Base-by-base conservation (phyloP, 371 early-diverging fungal genomes). In the Capniomyces stellatus region DNA sequence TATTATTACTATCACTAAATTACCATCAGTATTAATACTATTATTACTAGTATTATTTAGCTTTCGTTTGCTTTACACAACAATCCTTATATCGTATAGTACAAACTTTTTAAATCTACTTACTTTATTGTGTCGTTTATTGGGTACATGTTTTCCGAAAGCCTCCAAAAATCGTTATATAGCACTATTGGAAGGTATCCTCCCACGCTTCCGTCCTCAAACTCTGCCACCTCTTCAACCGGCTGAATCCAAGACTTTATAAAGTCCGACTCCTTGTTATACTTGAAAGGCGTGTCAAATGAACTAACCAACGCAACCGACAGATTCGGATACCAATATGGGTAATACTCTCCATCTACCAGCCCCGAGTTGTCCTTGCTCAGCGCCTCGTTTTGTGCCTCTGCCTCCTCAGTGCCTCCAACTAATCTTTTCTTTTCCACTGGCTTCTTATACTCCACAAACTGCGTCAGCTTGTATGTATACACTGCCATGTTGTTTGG, bases 151-250 rank as follows among this genome's bases (percentile, higher is more conserved):
- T 41, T 29, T 12, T 51, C 29, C n/a, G 65, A 64, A 25, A 91
- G 64, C 29, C 78, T 58, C 94, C 94, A 93, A 54, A 93, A 93
- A 50, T 89, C 86, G 58, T 93, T 89, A 30, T 76, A 74, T 52
- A 72, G 83, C 39, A 88, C 54, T 25, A 82, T 70, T 1, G 92
- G 92, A n/a, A 72, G 68, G 64, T 78, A 87, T 25, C 49, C 49
- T 27, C 27, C 49, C 3, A 18, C n/a, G 4, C n/a, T n/a, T 27
- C 25, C 29, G 23, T 48, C 29, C 8, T 25, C 22, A 48, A 27
- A 6, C 55, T 69, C 78, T 21, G 63, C 65, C 63, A 59, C 58
- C 52, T 66, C 69, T 35, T 57, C 70, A 31, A 60, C 46, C 6
- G 62, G 58, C 46, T 73, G 73, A 52, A 81, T 70, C 56, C 73